Evolutionary conservation across 2,329 filamentous ascomycete species (phyloP).

Genomic region (Rutstroemia sp.): DNA sequence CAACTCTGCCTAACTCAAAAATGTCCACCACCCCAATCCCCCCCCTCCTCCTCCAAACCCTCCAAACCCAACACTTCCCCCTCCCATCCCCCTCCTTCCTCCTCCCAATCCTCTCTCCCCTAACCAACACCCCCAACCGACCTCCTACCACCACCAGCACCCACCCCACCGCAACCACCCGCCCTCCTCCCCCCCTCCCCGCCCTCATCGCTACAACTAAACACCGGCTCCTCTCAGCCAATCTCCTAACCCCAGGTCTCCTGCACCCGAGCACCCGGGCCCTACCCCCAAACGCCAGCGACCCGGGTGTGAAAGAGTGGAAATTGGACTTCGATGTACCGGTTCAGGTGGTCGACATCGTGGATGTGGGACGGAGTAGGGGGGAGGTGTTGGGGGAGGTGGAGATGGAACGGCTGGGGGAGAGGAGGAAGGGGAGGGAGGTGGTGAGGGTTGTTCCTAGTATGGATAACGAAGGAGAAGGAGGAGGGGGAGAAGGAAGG

Average conservation of each 20-base stretch:
- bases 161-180: slow-evolving; percentile 10
- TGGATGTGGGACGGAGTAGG: slow-evolving; percentile 70
- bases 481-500: too few relatives aligned
- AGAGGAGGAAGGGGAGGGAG: slow-evolving; percentile 69
- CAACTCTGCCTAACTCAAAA: too few relatives aligned
- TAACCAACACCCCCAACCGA: too few relatives aligned
- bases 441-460: slow-evolving; percentile 61
- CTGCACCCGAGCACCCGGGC: slow-evolving; percentile 39
- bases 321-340: slow-evolving; percentile 55
- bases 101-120: background rate
- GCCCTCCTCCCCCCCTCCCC: slow-evolving; percentile 41
- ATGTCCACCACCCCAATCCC: background rate
- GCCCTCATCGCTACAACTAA: slow-evolving; percentile 57
- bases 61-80: background rate
- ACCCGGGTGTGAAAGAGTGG: slow-evolving; percentile 39
- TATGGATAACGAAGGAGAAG: slow-evolving; percentile 30
- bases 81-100: background rate
- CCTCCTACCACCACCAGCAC: too few relatives aligned
- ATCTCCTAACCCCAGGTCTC: slow-evolving; percentile 58
- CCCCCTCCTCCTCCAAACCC: background rate
- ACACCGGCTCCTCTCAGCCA: slow-evolving; percentile 70
- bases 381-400: slow-evolving; percentile 86
- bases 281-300: slow-evolving; percentile 49
- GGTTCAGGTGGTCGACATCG: slow-evolving; percentile 79
- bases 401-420: slow-evolving; percentile 65